Evolutionary conservation across 108 stramenopile species (phyloP).

Genomic region (Seminavis robusta): DNA sequence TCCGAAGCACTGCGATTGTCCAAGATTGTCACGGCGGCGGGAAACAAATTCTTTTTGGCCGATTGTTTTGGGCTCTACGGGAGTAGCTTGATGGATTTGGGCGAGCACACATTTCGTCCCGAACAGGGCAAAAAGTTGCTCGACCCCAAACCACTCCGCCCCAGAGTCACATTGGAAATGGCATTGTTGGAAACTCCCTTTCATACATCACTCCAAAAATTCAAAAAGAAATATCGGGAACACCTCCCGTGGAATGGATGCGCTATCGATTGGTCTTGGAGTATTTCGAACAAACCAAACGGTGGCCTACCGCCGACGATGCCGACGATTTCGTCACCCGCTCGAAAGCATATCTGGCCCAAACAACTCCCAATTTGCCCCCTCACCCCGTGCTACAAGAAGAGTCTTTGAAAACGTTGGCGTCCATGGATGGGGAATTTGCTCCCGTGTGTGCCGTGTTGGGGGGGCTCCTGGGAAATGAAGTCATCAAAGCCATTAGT

Average conservation of each 20-base stretch:
- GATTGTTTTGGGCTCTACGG: slow-evolving; percentile 86
- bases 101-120: slow-evolving; percentile 60
- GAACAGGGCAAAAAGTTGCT: slow-evolving; percentile 81
- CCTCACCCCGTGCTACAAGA: too few relatives aligned
- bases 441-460: slow-evolving; percentile 89
- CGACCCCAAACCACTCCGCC: slow-evolving; percentile 43
- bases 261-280: slow-evolving; percentile 69
- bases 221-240: slow-evolving; percentile 65
- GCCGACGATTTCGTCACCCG: slow-evolving; percentile 24
- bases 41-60: slow-evolving; percentile 54
- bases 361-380: too few relatives aligned
- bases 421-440: too few relatives aligned
- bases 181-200: slow-evolving; percentile 54
- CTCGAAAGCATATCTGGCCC: too few relatives aligned
- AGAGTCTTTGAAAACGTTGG: too few relatives aligned
- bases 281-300: slow-evolving; percentile 41
- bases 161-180: slow-evolving; percentile 44
- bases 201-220: slow-evolving; percentile 63
- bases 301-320: slow-evolving; percentile 15
- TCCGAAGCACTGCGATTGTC: slow-evolving; percentile 62
- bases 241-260: slow-evolving; percentile 53
- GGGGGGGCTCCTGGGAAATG: slow-evolving; percentile 93
- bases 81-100: slow-evolving; percentile 75
- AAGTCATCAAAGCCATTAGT: slow-evolving; percentile 89
- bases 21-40: background rate